Conservation (phyloP, 257 asterid species). For the Petunia axillaris region DNA sequence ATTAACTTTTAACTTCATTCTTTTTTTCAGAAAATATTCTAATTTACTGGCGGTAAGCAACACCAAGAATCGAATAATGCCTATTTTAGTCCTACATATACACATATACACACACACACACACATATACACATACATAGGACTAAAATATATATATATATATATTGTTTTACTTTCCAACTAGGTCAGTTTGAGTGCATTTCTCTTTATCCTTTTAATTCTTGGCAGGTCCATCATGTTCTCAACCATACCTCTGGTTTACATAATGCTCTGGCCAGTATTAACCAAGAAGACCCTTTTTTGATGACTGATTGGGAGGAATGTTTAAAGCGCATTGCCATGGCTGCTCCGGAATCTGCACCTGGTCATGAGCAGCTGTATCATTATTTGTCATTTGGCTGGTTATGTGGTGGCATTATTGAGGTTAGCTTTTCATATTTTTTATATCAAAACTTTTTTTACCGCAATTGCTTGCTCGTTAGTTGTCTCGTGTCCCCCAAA, state of each 20-base stretch:
- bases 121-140: too few relatives aligned
- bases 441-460: conserved; percentile 1
- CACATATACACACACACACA: too few relatives aligned
- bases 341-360: conserved; percentile 74
- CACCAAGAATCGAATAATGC: not conserved
- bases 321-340: conserved; percentile 61
- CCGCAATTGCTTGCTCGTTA: not conserved
- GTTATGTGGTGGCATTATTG: conserved; percentile 96
- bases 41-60: not conserved
- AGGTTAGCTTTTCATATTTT: conserved; percentile 50
- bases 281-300: conserved; percentile 72
- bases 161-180: conserved; percentile 1
- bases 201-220: not conserved
- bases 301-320: conserved; percentile 82
- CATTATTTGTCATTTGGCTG: conserved; percentile 94
- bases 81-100: not conserved
- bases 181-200: not conserved
- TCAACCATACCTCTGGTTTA: conserved; percentile 94
- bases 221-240: conserved; percentile 93
- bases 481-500: conserved; percentile 2
- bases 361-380: conserved; percentile 75
- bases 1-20: not conserved
- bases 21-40: not conserved
- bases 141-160: too few relatives aligned
- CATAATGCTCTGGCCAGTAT: conserved; percentile 78